Evolutionary conservation across 805 yeast species (phyloP).

Genomic region (Naumovozyma castellii): DNA sequence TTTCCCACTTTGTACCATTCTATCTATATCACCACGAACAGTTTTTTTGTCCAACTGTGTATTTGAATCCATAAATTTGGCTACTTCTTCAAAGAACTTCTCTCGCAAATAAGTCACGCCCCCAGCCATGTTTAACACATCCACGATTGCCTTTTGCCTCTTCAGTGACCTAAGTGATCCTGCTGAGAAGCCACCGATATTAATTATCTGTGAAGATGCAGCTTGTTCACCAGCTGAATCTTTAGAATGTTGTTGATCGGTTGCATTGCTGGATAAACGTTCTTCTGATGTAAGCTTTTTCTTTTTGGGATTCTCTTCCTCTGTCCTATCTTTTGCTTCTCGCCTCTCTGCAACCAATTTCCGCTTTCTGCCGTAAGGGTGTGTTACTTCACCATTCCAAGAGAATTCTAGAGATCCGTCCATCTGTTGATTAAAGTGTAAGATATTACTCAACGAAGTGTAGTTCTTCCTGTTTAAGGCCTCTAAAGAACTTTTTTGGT

Average conservation of each 20-base stretch:
- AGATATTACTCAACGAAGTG: slow-evolving; percentile 22
- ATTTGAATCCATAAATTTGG: slow-evolving; percentile 34
- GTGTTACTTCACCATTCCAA: slow-evolving; percentile 28
- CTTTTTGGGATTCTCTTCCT: slow-evolving; percentile 1
- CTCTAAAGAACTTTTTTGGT: slow-evolving; percentile 9
- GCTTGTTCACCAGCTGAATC: neutral
- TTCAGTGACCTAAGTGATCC: slow-evolving; percentile 37
- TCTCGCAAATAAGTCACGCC: slow-evolving; percentile 41
- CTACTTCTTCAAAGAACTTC: slow-evolving; percentile 33
- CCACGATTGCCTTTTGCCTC: slow-evolving; percentile 36
- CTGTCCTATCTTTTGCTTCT: neutral
- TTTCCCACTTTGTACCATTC: slow-evolving; percentile 18
- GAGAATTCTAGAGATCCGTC: slow-evolving; percentile 20
- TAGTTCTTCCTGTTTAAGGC: slow-evolving; percentile 19
- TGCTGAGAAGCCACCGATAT: slow-evolving; percentile 30
- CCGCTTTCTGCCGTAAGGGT: slow-evolving; percentile 5
- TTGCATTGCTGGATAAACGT: neutral
- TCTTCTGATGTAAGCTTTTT: neutral
- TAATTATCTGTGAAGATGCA: slow-evolving; percentile 3
- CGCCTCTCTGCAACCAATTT: slow-evolving; percentile 1
- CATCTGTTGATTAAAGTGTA: slow-evolving; percentile 17
- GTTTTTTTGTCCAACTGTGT: slow-evolving; percentile 47
- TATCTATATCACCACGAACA: slow-evolving; percentile 34
- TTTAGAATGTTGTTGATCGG: neutral
- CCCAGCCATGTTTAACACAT: slow-evolving; percentile 34